phyloP scores from a whole-genome alignment of 116 monocot genomes.

The Dioscorea cayenensis region DNA sequence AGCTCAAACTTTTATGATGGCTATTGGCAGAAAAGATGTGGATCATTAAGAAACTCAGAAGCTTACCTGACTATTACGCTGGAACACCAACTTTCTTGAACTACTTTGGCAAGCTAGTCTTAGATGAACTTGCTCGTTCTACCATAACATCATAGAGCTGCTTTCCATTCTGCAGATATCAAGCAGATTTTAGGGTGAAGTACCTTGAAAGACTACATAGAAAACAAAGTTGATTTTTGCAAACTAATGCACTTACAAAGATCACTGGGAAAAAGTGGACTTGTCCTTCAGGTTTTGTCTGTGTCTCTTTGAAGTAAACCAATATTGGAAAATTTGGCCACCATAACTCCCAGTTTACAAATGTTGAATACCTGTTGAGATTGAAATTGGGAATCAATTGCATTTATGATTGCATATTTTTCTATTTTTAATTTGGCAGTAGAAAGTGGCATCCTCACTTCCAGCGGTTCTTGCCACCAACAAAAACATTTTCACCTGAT shows the following conservation, averaged over 20 bases:
- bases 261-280: conserved; percentile 96
- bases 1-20: too few relatives aligned
- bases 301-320: conserved; percentile 96
- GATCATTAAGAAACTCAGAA: neutral
- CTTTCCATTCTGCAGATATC: conserved; percentile 64
- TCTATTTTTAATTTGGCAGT: neutral
- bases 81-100: neutral
- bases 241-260: conserved; percentile 48
- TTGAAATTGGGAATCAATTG: neutral
- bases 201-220: neutral
- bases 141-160: conserved; percentile 94
- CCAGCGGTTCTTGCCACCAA: conserved; percentile 96
- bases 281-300: conserved; percentile 94
- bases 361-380: conserved; percentile 69
- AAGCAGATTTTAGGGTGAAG: neutral
- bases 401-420: neutral
- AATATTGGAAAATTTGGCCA: conserved; percentile 93
- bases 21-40: neutral
- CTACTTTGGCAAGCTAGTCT: conserved; percentile 73
- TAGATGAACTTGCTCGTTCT: conserved; percentile 80
- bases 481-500: conserved; percentile 96
- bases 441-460: conserved; percentile 48
- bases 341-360: conserved; percentile 99
- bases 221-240: neutral
- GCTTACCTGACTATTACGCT: neutral